Evolutionary conservation across 371 early-diverging fungal genomes (phyloP).

Genomic region (Apophysomyces trapeziformis): DNA sequence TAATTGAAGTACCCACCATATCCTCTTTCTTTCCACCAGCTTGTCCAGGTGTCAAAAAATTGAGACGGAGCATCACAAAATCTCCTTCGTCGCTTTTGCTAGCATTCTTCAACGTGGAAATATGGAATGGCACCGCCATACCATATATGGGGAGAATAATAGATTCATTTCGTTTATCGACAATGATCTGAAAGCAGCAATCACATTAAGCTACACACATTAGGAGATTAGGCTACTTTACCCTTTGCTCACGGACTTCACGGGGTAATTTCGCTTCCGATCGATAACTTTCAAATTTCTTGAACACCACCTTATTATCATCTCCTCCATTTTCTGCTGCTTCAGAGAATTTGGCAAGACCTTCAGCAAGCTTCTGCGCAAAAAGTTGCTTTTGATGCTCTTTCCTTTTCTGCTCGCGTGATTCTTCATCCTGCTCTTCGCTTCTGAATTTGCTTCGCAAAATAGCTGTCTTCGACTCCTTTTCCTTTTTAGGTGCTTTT

Average conservation of each 20-base stretch:
- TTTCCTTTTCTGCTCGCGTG: conserved; percentile 76
- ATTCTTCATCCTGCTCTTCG: conserved; percentile 83
- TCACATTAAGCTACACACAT: not conserved
- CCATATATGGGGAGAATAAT: conserved; percentile 97
- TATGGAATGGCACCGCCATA: conserved; percentile 98
- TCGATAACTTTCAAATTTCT: conserved; percentile 94
- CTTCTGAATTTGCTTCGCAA: conserved; percentile 87
- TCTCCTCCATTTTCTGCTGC: conserved; percentile 65
- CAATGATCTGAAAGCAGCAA: conserved; percentile 68
- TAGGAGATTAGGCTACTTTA: conserved; percentile 25
- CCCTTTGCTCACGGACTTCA: conserved; percentile 65
- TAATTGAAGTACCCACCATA: conserved; percentile 39
- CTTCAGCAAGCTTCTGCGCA: conserved; percentile 75
- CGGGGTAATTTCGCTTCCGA: conserved; percentile 87
- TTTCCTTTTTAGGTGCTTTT: conserved; percentile 22
- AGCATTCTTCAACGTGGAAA: conserved; percentile 95
- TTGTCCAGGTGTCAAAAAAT: conserved; percentile 96
- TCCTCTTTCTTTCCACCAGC: conserved; percentile 90
- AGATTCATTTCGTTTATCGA: conserved; percentile 89
- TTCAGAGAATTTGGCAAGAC: conserved; percentile 77
- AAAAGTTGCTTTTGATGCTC: conserved; percentile 91
- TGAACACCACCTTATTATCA: conserved; percentile 74
- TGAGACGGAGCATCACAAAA: conserved; percentile 93
- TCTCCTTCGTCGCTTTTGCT: conserved; percentile 97
- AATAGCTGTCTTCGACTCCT: conserved; percentile 72